Conservation (phyloP, 1,284 basidiomycete genomes). For the Afroboletus lepidellus region DNA sequence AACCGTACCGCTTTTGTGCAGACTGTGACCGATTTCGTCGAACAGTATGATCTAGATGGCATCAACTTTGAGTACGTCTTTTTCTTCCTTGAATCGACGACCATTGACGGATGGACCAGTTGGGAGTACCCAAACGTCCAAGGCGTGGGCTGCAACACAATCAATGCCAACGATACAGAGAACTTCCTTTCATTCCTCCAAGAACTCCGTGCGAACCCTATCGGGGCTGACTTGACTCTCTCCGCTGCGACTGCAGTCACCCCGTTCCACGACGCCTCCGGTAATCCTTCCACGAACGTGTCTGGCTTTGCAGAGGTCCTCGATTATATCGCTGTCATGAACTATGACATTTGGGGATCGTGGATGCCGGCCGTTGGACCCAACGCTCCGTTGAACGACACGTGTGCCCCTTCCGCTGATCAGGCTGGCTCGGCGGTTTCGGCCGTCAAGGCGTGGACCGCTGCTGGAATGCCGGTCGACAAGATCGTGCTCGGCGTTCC, state of each 20-base stretch:
- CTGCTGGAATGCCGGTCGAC: background rate
- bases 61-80: slow-evolving; percentile 16
- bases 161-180: slow-evolving; percentile 43
- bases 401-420: background rate
- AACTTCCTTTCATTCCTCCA: slow-evolving; percentile 43
- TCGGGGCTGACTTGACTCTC: background rate
- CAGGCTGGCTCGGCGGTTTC: background rate
- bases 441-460: background rate
- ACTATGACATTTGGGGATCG: background rate
- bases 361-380: background rate
- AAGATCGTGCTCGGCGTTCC: background rate
- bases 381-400: background rate
- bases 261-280: background rate
- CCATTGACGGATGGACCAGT: slow-evolving; percentile 9
- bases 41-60: slow-evolving; percentile 44
- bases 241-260: background rate
- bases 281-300: background rate
- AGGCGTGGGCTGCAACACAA: slow-evolving; percentile 47
- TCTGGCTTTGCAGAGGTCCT: background rate
- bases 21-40: slow-evolving; percentile 59
- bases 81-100: background rate
- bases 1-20: slow-evolving; percentile 68
- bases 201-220: background rate
- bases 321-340: background rate
- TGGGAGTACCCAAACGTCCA: slow-evolving; percentile 54